Evolutionary conservation across 768 basidiomycete species (phyloP), one percentile per base, ranked within the genome.

Genomic region (Lactarius akahatsu): DNA sequence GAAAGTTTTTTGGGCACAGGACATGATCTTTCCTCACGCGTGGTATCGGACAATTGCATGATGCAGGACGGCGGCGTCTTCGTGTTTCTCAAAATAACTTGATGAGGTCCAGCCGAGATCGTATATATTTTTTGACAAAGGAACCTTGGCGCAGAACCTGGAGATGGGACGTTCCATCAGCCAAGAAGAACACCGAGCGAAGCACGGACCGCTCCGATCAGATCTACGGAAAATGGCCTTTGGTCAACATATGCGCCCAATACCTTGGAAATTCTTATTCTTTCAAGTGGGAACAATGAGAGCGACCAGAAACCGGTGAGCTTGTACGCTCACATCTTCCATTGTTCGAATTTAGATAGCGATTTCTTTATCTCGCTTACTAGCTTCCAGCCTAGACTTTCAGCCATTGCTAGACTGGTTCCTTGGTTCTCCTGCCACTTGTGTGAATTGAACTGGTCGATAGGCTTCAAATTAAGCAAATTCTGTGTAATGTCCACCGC

Each of bases 1-100:
- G 45, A 13, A 57, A 23, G 16, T 18, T n/a, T n/a, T 26, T 7
- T 23, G 30, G 58, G 40, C 5, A 40, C 23, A 38, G 45, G 32
- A 28, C 32, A 18, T 20, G 32, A n/a, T 58, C 38, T 56, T 52
- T 32, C 71, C 78, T 40, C 73, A 85, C 83, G 82, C 85, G 67
- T 87, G 86, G 71, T 88, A 88, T 69, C 87, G 77, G 8, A 83
- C 79, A 32, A 85, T 74, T 1, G 80, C 79, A 64, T 85, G 82
- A 10, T 81, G 76, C 15, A 87, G 74, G 6, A 80, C 80, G 6
- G 75, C 58, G 65, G 80, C 79, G 41, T 81, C 77, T 41, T 75
- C 73, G 10, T 65, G 67, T 36, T 76, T 75, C 60, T 75, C 72
- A 63, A 86, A 85, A 57, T 76, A 79, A 6, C 73, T 74, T 0